Percentiles rank a stretch among this genome's conserved stretches.
phyloP scores from a whole-genome alignment of 2,329 filamentous ascomycete species.

The Botryotinia calthae region DNA sequence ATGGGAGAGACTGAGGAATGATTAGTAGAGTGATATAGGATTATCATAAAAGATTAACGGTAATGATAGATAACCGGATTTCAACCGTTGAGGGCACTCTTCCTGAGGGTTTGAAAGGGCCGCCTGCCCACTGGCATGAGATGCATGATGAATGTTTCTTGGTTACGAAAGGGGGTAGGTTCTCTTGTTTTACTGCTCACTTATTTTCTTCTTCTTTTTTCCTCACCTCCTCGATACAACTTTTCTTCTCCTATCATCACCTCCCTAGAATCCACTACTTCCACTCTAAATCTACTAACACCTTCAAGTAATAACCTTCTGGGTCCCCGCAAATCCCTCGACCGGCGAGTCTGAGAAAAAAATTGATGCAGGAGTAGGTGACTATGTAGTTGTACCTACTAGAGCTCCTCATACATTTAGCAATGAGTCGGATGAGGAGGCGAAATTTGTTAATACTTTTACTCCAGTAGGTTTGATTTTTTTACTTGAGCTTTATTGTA shows the following conservation, averaged over 20 bases:
- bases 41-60: neutral
- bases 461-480: conserved; percentile 2
- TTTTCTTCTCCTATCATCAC: neutral
- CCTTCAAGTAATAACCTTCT: neutral
- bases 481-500: neutral
- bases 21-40: neutral
- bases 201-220: neutral
- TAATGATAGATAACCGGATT: neutral
- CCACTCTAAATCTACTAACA: neutral
- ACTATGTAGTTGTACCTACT: conserved; percentile 16
- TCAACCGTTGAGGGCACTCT: conserved; percentile 4
- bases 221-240: neutral
- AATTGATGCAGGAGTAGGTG: conserved; percentile 11
- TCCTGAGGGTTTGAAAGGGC: neutral
- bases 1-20: neutral
- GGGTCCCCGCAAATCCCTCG: neutral
- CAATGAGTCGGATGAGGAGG: conserved; percentile 14
- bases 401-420: conserved; percentile 18
- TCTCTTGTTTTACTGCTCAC: neutral
- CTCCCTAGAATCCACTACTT: neutral
- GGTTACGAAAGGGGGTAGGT: conserved; percentile 1
- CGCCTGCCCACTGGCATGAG: conserved; percentile 17
- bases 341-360: neutral
- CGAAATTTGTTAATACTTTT: conserved; percentile 14
- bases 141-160: conserved; percentile 18